These are phyloP conservation scores for Microcyclosporella mali DNA, from an alignment of 2,329 filamentous ascomycete genomes.

Conservation along the genomic window DNA sequence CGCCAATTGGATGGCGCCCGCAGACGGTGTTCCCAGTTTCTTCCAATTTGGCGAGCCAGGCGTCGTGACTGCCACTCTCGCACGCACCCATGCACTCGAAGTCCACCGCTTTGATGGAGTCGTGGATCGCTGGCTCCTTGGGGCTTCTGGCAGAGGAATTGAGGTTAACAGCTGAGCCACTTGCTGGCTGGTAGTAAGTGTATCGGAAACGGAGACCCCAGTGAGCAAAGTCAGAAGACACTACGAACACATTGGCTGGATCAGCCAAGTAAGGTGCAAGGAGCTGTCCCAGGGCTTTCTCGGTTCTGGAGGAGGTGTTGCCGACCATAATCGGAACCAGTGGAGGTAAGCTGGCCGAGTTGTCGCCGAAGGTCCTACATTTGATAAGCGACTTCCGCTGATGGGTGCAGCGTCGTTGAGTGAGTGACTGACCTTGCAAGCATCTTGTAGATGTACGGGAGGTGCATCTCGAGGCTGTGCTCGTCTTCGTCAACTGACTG, in stretches of 20 bases:
- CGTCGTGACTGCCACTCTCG: slow-evolving; percentile 63
- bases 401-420: background rate
- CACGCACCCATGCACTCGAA: slow-evolving; percentile 78
- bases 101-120: slow-evolving; percentile 77
- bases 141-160: slow-evolving; percentile 38
- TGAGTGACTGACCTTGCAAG: slow-evolving; percentile 42
- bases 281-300: slow-evolving; percentile 62
- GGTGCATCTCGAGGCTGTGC: slow-evolving; percentile 94
- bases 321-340: slow-evolving; percentile 85
- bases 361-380: slow-evolving; percentile 28
- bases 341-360: slow-evolving; percentile 56
- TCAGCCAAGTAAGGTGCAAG: slow-evolving; percentile 73
- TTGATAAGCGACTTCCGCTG: background rate
- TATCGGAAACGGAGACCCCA: slow-evolving; percentile 86
- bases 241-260: slow-evolving; percentile 70
- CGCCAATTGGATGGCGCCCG: slow-evolving; percentile 87
- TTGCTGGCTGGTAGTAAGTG: slow-evolving; percentile 62
- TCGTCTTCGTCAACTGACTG: slow-evolving; percentile 66
- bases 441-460: slow-evolving; percentile 86
- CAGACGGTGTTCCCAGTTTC: slow-evolving; percentile 87
- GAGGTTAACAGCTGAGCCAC: slow-evolving; percentile 39
- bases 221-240: slow-evolving; percentile 95
- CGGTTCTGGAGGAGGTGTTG: slow-evolving; percentile 58
- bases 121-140: slow-evolving; percentile 60
- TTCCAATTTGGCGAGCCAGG: slow-evolving; percentile 62